phyloP scores from a whole-genome alignment of 2,329 filamentous ascomycete species.

The Penicillium olsonii region DNA sequence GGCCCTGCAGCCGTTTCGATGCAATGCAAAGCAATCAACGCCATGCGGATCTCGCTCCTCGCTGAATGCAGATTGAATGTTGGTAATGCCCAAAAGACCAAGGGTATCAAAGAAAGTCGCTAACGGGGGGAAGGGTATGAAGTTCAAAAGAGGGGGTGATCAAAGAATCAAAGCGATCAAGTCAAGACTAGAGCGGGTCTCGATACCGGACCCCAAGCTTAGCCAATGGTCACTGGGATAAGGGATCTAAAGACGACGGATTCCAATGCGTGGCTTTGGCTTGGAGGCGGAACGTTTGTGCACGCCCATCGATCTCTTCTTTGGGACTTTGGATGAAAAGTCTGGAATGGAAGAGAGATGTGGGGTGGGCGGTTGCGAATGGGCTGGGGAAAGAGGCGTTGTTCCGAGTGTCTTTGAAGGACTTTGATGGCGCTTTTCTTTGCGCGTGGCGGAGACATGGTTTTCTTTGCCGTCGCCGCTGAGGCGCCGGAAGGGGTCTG shows the following conservation, averaged over 20 bases:
- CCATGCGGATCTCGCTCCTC: constrained; percentile 1
- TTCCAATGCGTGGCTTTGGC: constrained; percentile 36
- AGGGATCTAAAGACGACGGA: constrained; percentile 34
- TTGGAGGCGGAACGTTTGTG: constrained; percentile 31
- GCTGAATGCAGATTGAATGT: constrained; percentile 6
- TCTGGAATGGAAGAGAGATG: constrained; percentile 1
- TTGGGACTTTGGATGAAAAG: constrained; percentile 18
- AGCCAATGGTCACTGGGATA: neutral
- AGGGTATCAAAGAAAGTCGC: constrained; percentile 14
- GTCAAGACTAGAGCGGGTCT: too few relatives aligned
- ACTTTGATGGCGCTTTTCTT: constrained; percentile 13
- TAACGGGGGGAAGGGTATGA: neutral
- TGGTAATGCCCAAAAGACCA: neutral
- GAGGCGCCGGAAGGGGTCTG: constrained; percentile 14
- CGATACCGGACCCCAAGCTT: too few relatives aligned
- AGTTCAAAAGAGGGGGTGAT: neutral
- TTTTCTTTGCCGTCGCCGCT: constrained; percentile 27
- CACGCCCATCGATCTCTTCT: constrained; percentile 19
- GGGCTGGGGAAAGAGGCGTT: neutral
- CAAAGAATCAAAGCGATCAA: neutral
- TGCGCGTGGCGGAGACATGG: constrained; percentile 9
- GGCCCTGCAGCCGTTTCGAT: neutral
- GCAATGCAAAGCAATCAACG: constrained; percentile 1
- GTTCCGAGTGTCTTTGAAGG: constrained; percentile 3
- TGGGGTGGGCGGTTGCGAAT: neutral